Conservation (phyloP, 257 asterid genomes). For the Verbena officinalis region DNA sequence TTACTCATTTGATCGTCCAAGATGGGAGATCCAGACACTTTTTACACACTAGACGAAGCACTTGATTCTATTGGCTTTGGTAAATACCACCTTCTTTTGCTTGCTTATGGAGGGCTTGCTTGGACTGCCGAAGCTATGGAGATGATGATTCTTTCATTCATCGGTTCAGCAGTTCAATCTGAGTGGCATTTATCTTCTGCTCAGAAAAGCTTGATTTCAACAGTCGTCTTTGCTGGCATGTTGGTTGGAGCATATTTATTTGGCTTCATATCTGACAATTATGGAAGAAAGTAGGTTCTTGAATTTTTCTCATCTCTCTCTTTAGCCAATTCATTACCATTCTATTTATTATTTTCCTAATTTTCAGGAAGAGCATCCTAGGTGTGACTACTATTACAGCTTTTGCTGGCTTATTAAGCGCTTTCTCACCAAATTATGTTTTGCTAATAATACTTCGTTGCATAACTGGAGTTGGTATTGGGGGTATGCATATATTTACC, state of each 20-base stretch:
- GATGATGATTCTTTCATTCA: constrained; percentile 50
- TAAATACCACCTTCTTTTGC: constrained; percentile 47
- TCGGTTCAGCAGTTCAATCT: constrained; percentile 50
- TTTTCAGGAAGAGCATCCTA: constrained; percentile 44
- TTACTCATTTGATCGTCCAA: constrained; percentile 18
- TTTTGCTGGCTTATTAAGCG: constrained; percentile 48
- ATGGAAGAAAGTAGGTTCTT: constrained; percentile 41
- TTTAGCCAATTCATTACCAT: background rate
- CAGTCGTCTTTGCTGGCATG: constrained; percentile 56
- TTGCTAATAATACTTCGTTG: constrained; percentile 42
- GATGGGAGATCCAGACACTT: constrained; percentile 41
- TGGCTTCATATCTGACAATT: constrained; percentile 45
- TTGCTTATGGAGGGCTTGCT: constrained; percentile 54
- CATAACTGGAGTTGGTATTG: constrained; percentile 52
- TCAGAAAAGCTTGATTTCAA: constrained; percentile 49
- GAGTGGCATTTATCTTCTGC: constrained; percentile 47
- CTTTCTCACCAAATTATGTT: constrained; percentile 51
- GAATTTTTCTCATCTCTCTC: background rate
- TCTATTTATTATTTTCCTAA: background rate
- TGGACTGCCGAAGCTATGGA: constrained; percentile 52
- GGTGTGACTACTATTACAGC: constrained; percentile 45
- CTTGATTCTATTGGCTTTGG: constrained; percentile 48
- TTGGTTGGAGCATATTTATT: constrained; percentile 44
- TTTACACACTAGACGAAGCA: constrained; percentile 50
- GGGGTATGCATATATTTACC: constrained; percentile 43